Evolutionary conservation across 768 basidiomycete genomes (phyloP).

Genomic region (Suillus tomentosus): DNA sequence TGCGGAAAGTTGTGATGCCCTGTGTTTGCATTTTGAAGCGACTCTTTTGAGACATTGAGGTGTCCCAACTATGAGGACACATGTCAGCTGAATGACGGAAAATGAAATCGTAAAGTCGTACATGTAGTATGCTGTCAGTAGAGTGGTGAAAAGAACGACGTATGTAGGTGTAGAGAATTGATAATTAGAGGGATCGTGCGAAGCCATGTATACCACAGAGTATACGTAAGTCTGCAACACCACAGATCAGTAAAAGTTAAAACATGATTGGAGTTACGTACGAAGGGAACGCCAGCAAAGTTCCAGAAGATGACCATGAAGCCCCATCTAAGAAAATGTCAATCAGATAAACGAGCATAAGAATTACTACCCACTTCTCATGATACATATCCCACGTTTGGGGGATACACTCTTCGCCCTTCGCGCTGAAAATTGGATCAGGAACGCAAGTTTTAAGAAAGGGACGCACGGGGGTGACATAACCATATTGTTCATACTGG

Average conservation of each 20-base stretch:
- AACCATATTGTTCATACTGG: conserved; percentile 91
- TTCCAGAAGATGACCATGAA: conserved; percentile 99
- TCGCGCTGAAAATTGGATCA: conserved; percentile 52
- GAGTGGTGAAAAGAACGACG: conserved; percentile 68
- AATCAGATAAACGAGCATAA: conserved; percentile 5
- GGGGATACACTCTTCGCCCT: conserved; percentile 93
- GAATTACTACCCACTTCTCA: conserved; percentile 66
- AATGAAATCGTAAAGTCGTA: conserved; percentile 28
- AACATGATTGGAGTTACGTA: conserved; percentile 39
- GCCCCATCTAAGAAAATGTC: conserved; percentile 60
- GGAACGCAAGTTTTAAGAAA: neutral
- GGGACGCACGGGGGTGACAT: conserved; percentile 79
- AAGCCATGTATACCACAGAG: conserved; percentile 98
- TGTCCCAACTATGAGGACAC: conserved; percentile 72
- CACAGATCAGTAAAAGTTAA: neutral
- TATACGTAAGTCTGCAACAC: conserved; percentile 84
- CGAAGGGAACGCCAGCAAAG: conserved; percentile 90
- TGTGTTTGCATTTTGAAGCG: conserved; percentile 97
- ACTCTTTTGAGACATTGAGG: conserved; percentile 95
- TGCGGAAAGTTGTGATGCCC: conserved; percentile 81
- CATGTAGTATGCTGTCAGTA: conserved; percentile 88
- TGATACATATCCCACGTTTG: conserved; percentile 99
- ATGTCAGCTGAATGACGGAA: conserved; percentile 10
- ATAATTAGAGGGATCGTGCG: conserved; percentile 86
- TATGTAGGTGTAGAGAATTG: conserved; percentile 79